These are phyloP conservation scores for Paramecium biaurelia DNA, from an alignment of 73 alveolate genomes.

Conservation along the genomic window DNA sequence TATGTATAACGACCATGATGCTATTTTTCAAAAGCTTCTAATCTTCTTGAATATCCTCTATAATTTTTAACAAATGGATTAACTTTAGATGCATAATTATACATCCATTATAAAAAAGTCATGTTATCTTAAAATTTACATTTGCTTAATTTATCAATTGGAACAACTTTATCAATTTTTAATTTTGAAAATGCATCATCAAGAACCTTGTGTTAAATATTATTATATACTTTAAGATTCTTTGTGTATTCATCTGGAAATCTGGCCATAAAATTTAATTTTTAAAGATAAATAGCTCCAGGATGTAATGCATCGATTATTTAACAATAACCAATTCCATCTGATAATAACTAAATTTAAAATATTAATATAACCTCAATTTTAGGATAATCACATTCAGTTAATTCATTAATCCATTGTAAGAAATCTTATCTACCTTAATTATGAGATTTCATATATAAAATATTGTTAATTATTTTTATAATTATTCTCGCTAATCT, in stretches of 20 bases:
- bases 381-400: constrained; percentile 49
- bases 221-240: constrained; percentile 1
- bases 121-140: constrained; percentile 34
- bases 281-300: background rate
- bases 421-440: constrained; percentile 41
- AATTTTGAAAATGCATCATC: constrained; percentile 53
- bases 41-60: constrained; percentile 27
- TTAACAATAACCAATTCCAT: constrained; percentile 54
- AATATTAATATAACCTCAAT: background rate
- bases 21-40: constrained; percentile 32
- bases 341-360: background rate
- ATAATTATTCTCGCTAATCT: background rate
- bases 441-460: background rate
- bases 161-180: constrained; percentile 44
- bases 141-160: constrained; percentile 38
- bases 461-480: background rate
- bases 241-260: constrained; percentile 51
- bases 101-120: constrained; percentile 41
- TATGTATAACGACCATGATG: constrained; percentile 50
- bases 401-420: constrained; percentile 31
- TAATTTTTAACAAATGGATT: constrained; percentile 37
- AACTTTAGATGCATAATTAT: constrained; percentile 3
- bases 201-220: background rate
- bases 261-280: constrained; percentile 22
- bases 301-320: constrained; percentile 44